These are phyloP conservation scores for Tripterygium wilfordii DNA, from an alignment of 177 flowering plant genomes.

Conservation along the genomic window DNA sequence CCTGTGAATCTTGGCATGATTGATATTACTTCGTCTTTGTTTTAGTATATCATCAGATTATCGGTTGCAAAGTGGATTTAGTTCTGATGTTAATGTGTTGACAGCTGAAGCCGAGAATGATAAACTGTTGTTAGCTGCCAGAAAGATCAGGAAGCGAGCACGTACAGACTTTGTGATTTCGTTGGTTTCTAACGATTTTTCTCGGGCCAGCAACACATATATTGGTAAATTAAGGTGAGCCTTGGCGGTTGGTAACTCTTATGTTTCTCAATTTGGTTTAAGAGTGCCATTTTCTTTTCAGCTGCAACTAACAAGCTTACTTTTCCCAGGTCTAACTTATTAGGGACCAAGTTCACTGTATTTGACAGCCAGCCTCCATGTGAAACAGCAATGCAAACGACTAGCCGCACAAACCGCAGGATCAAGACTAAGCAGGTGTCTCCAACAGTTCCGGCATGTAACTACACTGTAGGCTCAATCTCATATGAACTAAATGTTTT, in stretches of 20 bases:
- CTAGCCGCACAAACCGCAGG: constrained; percentile 17
- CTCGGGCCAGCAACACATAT: constrained; percentile 34
- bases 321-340: constrained; percentile 51
- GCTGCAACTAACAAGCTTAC: neutral
- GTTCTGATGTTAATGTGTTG: no score
- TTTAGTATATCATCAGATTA: no score
- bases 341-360: constrained; percentile 45
- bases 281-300: neutral
- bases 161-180: constrained; percentile 40
- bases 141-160: constrained; percentile 36
- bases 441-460: constrained; percentile 33
- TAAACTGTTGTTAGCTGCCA: constrained; percentile 39
- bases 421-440: constrained; percentile 34
- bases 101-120: constrained; percentile 35
- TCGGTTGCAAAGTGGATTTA: no score
- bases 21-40: no score
- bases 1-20: no score
- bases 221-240: constrained; percentile 43
- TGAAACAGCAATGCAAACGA: constrained; percentile 12
- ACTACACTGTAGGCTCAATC: constrained; percentile 29
- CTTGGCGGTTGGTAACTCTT: no score
- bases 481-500: constrained; percentile 50
- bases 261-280: neutral
- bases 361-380: constrained; percentile 37
- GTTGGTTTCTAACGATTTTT: constrained; percentile 31